Conservation (phyloP, 2,329 filamentous ascomycete species). For the Elsinoe fawcettii region DNA sequence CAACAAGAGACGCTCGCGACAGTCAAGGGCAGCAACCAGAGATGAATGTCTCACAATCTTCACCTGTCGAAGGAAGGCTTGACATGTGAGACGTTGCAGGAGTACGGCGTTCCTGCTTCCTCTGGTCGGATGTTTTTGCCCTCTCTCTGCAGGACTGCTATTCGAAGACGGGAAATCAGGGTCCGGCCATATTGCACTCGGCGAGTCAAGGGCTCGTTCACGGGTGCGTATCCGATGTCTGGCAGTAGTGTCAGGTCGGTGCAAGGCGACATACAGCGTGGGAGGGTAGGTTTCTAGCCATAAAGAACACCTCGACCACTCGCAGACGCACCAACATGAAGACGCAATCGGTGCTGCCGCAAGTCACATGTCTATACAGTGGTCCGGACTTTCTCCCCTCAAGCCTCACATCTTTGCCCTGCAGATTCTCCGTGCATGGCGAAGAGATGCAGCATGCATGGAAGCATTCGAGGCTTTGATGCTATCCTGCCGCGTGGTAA, state of each 20-base stretch:
- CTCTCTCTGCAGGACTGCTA: not conserved
- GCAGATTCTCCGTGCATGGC: not conserved
- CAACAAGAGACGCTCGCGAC: not conserved
- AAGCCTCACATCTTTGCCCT: not conserved
- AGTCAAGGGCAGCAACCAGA: conserved; percentile 1
- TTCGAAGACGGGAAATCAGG: conserved; percentile 4
- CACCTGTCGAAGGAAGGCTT: not conserved
- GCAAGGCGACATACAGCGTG: not conserved
- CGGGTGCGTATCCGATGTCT: not conserved
- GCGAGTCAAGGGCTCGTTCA: not conserved
- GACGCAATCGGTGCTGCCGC: not conserved
- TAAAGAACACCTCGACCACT: not conserved
- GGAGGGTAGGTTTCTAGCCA: not conserved
- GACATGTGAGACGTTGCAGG: not conserved
- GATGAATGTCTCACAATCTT: not conserved
- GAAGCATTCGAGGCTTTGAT: not conserved
- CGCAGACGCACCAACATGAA: not conserved
- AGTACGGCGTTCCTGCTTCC: not conserved
- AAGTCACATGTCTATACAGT: not conserved
- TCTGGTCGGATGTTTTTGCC: not conserved
- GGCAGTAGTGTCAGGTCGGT: too few species aligned
- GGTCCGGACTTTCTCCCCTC: not conserved
- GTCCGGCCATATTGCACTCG: not conserved
- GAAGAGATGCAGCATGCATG: not conserved
- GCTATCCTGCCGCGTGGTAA: not conserved